Evolutionary conservation across 164 flowering plant genomes (phyloP).

Genomic region (Macadamia integrifolia): DNA sequence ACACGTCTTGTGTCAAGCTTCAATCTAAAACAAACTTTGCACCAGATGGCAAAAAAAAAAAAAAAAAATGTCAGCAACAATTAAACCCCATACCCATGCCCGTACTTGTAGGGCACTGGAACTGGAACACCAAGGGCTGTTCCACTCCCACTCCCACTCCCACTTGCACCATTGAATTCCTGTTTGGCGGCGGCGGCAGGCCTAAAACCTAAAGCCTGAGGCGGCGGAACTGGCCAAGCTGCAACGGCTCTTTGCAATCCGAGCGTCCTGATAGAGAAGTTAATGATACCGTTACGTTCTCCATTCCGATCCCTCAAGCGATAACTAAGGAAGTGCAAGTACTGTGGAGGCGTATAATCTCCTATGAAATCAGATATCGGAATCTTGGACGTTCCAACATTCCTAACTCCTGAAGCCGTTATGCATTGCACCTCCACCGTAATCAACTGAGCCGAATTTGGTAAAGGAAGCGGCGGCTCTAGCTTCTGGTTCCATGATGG

Average conservation of each 20-base stretch:
- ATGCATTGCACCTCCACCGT: too few relatives aligned
- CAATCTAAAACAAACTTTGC: too few relatives aligned
- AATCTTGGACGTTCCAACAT: constrained; percentile 32
- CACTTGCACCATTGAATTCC: background rate
- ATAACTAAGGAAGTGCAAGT: constrained; percentile 38
- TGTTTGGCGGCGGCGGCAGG: background rate
- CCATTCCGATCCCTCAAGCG: constrained; percentile 39
- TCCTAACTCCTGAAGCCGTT: constrained; percentile 4
- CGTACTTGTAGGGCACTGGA: background rate
- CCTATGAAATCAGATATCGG: constrained; percentile 53
- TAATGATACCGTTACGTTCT: constrained; percentile 9
- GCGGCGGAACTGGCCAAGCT: background rate
- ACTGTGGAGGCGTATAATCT: constrained; percentile 29
- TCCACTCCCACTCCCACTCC: background rate
- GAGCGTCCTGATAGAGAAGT: constrained; percentile 35
- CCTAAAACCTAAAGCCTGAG: background rate
- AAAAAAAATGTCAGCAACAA: too few relatives aligned
- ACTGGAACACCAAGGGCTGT: constrained; percentile 10
- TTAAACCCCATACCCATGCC: background rate
- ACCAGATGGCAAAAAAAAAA: too few relatives aligned
- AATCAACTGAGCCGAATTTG: too few relatives aligned
- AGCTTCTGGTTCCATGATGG: too few relatives aligned
- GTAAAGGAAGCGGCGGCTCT: too few relatives aligned
- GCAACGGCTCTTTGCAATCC: background rate
- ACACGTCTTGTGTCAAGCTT: too few relatives aligned